A percentile compares a stretch with the other conserved stretches of the same genome.
phyloP scores from a whole-genome alignment of 495 filamentous ascomycete genomes.

The Aspergillus bridgeri region DNA sequence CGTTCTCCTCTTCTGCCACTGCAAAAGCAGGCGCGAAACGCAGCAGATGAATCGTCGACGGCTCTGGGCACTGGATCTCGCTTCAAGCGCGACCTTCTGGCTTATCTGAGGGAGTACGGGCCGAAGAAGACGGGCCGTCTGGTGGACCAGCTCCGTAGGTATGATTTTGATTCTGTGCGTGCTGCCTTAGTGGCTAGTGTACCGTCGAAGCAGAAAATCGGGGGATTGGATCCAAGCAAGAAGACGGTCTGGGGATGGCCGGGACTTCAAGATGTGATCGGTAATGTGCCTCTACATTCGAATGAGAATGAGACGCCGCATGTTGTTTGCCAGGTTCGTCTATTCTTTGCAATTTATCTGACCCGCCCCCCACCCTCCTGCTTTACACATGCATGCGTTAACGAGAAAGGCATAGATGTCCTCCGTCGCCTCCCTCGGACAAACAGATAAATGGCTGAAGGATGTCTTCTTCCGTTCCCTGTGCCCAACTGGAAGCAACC shows the following conservation, averaged over 20 bases:
- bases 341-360: neutral
- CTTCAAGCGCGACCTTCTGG: conserved; percentile 74
- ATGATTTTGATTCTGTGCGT: conserved; percentile 68
- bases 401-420: conserved; percentile 47
- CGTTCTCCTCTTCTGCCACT: conserved; percentile 68
- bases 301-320: conserved; percentile 36
- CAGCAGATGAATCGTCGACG: conserved; percentile 1
- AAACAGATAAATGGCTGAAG: conserved; percentile 70
- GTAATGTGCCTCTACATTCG: conserved; percentile 36
- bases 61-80: conserved; percentile 57
- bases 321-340: conserved; percentile 60
- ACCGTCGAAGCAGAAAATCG: conserved; percentile 59
- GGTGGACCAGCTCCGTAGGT: conserved; percentile 52
- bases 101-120: conserved; percentile 71
- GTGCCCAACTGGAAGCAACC: conserved; percentile 12
- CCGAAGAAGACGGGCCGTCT: conserved; percentile 48
- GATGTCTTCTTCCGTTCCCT: conserved; percentile 61
- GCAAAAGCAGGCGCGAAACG: conserved; percentile 5
- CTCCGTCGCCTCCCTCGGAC: conserved; percentile 77
- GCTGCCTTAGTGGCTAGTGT: conserved; percentile 75
- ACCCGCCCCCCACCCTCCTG: neutral
- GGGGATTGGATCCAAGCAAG: conserved; percentile 27
- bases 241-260: conserved; percentile 72
- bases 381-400: neutral
- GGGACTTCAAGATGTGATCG: conserved; percentile 59